These are phyloP conservation scores for Globisporangium perplexum DNA, from an alignment of 352 stramenopile species.

Conservation along the genomic window DNA sequence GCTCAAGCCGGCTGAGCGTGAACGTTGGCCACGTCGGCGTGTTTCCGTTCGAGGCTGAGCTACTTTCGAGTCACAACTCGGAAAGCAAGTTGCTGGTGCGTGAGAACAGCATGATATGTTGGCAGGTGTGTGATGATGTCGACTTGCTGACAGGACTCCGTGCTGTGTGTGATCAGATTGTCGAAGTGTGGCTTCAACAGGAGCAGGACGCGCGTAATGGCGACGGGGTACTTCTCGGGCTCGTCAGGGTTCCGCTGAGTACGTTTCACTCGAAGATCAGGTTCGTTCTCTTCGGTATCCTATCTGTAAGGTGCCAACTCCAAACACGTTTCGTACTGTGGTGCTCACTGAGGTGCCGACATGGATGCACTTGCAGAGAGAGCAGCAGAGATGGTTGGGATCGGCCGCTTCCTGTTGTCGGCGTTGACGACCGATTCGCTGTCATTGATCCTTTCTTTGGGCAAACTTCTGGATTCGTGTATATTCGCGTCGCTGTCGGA, in stretches of 20 bases:
- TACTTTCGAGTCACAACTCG: conserved; percentile 17
- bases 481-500: conserved; percentile 28
- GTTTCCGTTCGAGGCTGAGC: conserved; percentile 20
- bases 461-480: conserved; percentile 22
- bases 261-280: conserved; percentile 19
- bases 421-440: conserved; percentile 23
- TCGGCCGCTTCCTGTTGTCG: conserved; percentile 18
- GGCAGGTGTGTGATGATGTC: not conserved
- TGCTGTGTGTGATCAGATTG: conserved; percentile 18
- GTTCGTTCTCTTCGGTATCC: conserved; percentile 10
- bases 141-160: not conserved
- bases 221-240: conserved; percentile 22
- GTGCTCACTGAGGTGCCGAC: not conserved
- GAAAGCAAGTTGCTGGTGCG: conserved; percentile 27
- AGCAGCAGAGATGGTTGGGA: conserved; percentile 3
- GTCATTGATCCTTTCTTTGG: conserved; percentile 46
- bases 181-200: conserved; percentile 31
- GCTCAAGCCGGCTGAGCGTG: not conserved
- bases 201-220: conserved; percentile 2
- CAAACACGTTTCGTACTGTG: not conserved
- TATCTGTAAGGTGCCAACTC: not conserved
- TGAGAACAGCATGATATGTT: not conserved
- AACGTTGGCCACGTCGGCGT: conserved; percentile 18
- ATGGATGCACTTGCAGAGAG: not conserved
- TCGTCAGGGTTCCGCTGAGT: conserved; percentile 26